Percentiles rank a stretch among this genome's conserved stretches.
These are phyloP conservation scores for Colletotrichum sojae DNA, from an alignment of 2,329 filamentous ascomycete species.

Conservation along the genomic window DNA sequence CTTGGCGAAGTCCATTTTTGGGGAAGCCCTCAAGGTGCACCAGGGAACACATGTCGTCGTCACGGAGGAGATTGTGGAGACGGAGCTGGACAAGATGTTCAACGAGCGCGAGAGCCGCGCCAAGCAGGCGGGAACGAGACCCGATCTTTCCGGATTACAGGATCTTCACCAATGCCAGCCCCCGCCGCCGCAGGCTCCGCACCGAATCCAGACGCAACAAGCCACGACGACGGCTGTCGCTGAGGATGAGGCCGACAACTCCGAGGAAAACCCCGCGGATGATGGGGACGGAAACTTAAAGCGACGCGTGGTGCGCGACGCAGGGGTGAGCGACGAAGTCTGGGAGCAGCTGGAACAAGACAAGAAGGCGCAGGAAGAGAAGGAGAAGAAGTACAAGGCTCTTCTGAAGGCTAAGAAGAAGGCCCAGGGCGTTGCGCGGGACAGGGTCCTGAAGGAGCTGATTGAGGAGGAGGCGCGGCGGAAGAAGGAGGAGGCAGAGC, in stretches of 20 bases:
- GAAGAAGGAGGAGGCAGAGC: slow-evolving; percentile 55
- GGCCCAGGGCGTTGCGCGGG: slow-evolving; percentile 48
- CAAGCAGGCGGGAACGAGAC: background rate
- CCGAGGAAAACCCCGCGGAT: background rate
- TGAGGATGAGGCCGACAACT: slow-evolving; percentile 13
- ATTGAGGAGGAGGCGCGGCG: slow-evolving; percentile 56
- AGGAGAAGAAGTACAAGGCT: slow-evolving; percentile 53
- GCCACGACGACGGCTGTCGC: background rate
- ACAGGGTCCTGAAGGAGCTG: slow-evolving; percentile 54
- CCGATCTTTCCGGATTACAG: background rate
- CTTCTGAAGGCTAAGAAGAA: slow-evolving; percentile 50
- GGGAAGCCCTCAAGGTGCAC: slow-evolving; percentile 48
- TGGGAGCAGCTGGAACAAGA: slow-evolving; percentile 71
- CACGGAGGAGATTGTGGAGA: slow-evolving; percentile 36
- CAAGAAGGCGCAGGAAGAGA: slow-evolving; percentile 52
- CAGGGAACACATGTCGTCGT: slow-evolving; percentile 38
- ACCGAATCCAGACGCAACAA: background rate
- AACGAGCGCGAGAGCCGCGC: slow-evolving; percentile 35
- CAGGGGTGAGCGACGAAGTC: slow-evolving; percentile 69
- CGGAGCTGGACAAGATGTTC: slow-evolving; percentile 45
- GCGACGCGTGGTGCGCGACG: slow-evolving; percentile 60
- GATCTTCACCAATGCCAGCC: background rate
- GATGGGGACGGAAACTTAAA: slow-evolving; percentile 9
- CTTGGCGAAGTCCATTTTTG: slow-evolving; percentile 66
- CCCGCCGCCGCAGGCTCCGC: slow-evolving; percentile 21